Evolutionary conservation across 208 protist genomes (phyloP), one percentile per base, ranked within the genome.

Genomic region (Sergeia podlipaevii): DNA sequence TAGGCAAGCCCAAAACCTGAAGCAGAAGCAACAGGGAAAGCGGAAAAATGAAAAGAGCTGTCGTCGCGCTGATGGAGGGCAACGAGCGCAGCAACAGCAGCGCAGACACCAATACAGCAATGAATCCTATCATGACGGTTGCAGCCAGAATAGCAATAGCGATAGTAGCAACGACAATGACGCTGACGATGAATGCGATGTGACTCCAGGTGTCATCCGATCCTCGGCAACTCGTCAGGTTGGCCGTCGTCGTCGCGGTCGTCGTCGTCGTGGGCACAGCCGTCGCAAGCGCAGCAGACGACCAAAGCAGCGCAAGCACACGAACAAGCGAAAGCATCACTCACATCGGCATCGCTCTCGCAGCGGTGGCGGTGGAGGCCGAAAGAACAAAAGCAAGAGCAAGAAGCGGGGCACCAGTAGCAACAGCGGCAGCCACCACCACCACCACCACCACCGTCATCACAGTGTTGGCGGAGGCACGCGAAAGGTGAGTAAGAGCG

Each of bases 401-500:
- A 60, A 65, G 32, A 50, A 53, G 17, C 56, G 56, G 8, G n/a
- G 41, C 5, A 60, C 34, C 34, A 37, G 34, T 4, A 38, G 53
- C 15, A 60, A 60, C 30, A 27, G 24, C 8, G 24, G 45, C 33
- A 27, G 45, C 20, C 36, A 41, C n/a, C 55, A 60, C 15, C 60
- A 62, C 30, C 56, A 66, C 1, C 70, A 72, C 47, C 52, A 58
- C 43, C 15, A 41, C 6, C 6, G 23, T 6, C 37, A 58, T 23
- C 36, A 5, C 37, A 34, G 18, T 7, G 37, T 28, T 48, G 37
- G 33, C 21, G 47, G 21, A 11, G 32, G 49, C 23, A 45, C 30
- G 8, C 36, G 51, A 11, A 80, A 80, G 36, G 48, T 56, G 37
- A 75, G 68, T 30, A 72, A 71, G 45, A 80, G 73, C 39, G 61